phyloP scores from a whole-genome alignment of 495 filamentous ascomycete species.

The Talaromyces wortmannii region DNA sequence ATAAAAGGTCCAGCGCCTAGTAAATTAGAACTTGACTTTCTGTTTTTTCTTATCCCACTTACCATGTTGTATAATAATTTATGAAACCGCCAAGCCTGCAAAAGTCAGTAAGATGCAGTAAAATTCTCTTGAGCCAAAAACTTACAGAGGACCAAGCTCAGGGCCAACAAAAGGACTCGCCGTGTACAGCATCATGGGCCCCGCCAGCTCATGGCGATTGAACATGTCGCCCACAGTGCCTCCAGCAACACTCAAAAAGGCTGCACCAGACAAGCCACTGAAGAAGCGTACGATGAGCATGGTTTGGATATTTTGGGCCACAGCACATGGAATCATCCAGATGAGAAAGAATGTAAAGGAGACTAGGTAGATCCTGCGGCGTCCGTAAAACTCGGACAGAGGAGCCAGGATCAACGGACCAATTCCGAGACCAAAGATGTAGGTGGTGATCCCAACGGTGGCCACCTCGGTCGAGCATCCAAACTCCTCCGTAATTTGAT shows the following conservation, averaged over 20 bases:
- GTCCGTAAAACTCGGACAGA: constrained; percentile 77
- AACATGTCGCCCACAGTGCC: constrained; percentile 92
- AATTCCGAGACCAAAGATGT: constrained; percentile 64
- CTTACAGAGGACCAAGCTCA: constrained; percentile 32
- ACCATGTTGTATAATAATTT: constrained; percentile 70
- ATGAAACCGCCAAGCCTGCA: constrained; percentile 60
- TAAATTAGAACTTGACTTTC: not conserved
- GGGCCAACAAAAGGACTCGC: constrained; percentile 67
- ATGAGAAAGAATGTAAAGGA: constrained; percentile 77
- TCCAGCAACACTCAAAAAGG: constrained; percentile 85
- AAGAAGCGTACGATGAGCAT: constrained; percentile 82
- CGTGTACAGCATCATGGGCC: constrained; percentile 82
- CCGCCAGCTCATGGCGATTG: constrained; percentile 60
- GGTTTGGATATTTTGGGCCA: constrained; percentile 76
- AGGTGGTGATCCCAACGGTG: constrained; percentile 73
- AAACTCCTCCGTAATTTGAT: constrained; percentile 75
- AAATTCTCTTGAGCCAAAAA: constrained; percentile 18
- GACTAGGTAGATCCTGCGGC: constrained; percentile 73
- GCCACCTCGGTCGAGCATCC: constrained; percentile 60
- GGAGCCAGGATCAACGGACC: constrained; percentile 68
- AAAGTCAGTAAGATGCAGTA: constrained; percentile 26
- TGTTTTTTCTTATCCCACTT: constrained; percentile 1
- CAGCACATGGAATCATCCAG: constrained; percentile 82
- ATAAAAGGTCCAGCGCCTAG: constrained; percentile 82
- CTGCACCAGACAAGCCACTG: constrained; percentile 75